phyloP scores from a whole-genome alignment of 202 grass and related monocot genomes.

The Panicum hallii region DNA sequence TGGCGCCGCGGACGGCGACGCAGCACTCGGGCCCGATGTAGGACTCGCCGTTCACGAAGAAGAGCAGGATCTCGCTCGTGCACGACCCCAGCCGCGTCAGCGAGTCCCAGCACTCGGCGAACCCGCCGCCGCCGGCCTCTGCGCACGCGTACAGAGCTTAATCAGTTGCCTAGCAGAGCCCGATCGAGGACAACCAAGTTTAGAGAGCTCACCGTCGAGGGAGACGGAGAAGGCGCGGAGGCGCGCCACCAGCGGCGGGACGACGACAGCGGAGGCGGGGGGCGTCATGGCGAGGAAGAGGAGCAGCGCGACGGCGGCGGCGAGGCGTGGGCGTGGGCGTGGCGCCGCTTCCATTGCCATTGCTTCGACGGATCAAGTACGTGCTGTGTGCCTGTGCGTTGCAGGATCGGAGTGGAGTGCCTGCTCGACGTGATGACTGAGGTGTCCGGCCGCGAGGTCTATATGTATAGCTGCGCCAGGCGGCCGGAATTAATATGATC shows the following conservation, averaged over 20 bases:
- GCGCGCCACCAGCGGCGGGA: background rate
- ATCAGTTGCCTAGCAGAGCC: background rate
- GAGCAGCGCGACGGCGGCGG: background rate
- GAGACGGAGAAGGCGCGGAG: background rate
- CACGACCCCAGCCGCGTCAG: constrained; percentile 68
- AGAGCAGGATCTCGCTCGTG: constrained; percentile 80
- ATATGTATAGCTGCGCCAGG: background rate
- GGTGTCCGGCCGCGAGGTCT: background rate
- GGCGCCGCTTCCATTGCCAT: background rate
- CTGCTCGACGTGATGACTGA: background rate
- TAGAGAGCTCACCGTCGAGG: background rate
- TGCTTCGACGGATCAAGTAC: background rate
- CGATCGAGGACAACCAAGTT: too few species aligned
- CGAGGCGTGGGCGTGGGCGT: background rate
- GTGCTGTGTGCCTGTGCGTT: background rate
- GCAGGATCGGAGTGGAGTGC: background rate
- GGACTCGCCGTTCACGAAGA: constrained; percentile 89
- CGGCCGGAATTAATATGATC: background rate
- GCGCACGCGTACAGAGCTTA: background rate
- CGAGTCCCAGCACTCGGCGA: constrained; percentile 78
- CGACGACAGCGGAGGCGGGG: background rate
- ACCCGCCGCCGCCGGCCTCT: constrained; percentile 22
- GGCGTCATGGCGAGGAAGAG: background rate
- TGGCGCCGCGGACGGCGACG: constrained; percentile 74
- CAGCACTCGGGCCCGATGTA: constrained; percentile 84